Evolutionary conservation across 202 grass and related monocot species (phyloP).

Genomic region (Tripidium arundinaceum): DNA sequence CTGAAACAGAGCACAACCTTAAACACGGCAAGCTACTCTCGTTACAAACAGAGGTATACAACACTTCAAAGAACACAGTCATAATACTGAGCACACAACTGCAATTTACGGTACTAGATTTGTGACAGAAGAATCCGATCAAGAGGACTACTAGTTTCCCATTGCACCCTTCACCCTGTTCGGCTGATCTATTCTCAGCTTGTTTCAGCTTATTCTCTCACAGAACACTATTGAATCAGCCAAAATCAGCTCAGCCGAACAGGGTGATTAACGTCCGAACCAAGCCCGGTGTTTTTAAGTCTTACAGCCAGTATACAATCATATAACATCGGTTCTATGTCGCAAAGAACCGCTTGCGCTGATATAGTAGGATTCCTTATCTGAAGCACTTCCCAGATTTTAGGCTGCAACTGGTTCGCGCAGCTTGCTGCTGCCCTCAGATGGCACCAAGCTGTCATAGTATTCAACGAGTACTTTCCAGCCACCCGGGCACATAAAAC

Average conservation of each 20-base stretch:
- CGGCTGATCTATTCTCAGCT: no score
- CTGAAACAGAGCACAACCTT: slow-evolving; percentile 13
- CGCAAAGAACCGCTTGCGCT: slow-evolving; percentile 27
- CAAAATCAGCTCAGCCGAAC: no score
- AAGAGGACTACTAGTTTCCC: slow-evolving; percentile 7
- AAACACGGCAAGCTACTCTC: not conserved
- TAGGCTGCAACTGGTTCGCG: slow-evolving; percentile 74
- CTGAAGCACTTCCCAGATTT: slow-evolving; percentile 14
- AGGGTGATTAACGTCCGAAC: not conserved
- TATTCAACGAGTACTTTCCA: slow-evolving; percentile 94
- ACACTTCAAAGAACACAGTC: not conserved
- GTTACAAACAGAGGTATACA: not conserved
- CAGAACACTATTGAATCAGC: no score
- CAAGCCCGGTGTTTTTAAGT: slow-evolving; percentile 28
- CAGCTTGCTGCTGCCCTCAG: slow-evolving; percentile 49
- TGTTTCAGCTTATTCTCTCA: no score
- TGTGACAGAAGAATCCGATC: not conserved
- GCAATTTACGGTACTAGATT: slow-evolving; percentile 21
- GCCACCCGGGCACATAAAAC: slow-evolving; percentile 96
- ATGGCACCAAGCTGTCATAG: slow-evolving; percentile 65
- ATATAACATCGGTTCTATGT: slow-evolving; percentile 37
- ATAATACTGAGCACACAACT: not conserved
- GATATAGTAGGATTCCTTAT: slow-evolving; percentile 1
- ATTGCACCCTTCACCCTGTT: slow-evolving; percentile 29
- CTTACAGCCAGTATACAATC: slow-evolving; percentile 34